Evolutionary conservation across 768 basidiomycete genomes (phyloP).

Genomic region (Serendipita sp.): DNA sequence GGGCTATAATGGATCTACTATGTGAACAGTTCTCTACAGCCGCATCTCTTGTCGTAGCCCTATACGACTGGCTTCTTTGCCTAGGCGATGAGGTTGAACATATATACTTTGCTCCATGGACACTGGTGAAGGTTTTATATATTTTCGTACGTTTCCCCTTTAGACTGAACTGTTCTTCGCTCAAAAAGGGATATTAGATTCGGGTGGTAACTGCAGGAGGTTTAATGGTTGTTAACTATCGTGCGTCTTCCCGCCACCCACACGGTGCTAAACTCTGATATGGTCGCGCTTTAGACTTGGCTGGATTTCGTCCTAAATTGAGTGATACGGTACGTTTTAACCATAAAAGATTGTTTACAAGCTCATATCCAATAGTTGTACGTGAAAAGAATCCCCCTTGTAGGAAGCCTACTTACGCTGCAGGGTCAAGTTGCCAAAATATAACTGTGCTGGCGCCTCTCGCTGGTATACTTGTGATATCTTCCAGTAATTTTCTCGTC

Average conservation of each 20-base stretch:
- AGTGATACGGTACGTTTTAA: not conserved
- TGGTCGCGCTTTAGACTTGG: not conserved
- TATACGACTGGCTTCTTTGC: constrained; percentile 1
- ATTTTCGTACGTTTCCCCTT: not conserved
- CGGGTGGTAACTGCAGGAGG: not conserved
- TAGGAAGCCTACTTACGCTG: not conserved
- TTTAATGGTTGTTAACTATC: not conserved
- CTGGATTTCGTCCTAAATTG: not conserved
- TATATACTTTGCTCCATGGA: not conserved
- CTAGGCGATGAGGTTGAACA: not conserved
- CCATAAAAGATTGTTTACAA: not conserved
- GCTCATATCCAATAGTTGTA: not conserved
- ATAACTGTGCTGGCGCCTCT: not conserved
- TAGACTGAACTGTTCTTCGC: too few species aligned
- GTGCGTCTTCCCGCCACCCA: not conserved
- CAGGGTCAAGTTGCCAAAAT: not conserved
- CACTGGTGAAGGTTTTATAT: not conserved
- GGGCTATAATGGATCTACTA: not conserved
- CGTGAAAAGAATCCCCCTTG: not conserved
- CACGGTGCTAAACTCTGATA: not conserved
- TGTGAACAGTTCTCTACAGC: not conserved
- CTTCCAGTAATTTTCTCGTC: not conserved
- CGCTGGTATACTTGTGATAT: not conserved
- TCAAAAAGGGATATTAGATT: not conserved
- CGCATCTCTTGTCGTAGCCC: not conserved